phyloP scores from a whole-genome alignment of 148 eudicot genomes.

The Amaranthus palmeri region DNA sequence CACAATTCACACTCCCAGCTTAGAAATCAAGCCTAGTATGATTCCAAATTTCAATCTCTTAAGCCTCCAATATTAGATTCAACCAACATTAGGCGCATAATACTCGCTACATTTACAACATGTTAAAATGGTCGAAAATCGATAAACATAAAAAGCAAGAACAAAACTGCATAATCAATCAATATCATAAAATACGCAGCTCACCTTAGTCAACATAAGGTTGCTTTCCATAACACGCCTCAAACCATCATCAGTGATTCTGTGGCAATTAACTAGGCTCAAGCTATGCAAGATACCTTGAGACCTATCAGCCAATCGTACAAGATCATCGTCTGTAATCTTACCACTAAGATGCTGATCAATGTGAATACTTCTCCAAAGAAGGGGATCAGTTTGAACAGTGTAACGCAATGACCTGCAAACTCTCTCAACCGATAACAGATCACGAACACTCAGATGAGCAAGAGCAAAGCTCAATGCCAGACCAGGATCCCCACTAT shows the following conservation, averaged over 20 bases:
- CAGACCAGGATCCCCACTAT: conserved; percentile 40
- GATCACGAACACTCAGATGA: conserved; percentile 59
- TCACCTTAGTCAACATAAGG: conserved; percentile 64
- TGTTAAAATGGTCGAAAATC: neutral
- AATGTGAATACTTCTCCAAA: conserved; percentile 67
- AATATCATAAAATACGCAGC: conserved; percentile 10
- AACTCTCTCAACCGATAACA: conserved; percentile 63
- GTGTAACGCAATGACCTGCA: conserved; percentile 54
- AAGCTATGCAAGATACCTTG: conserved; percentile 67
- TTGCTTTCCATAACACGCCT: conserved; percentile 51
- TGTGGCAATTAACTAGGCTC: conserved; percentile 65
- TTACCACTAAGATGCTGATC: conserved; percentile 51
- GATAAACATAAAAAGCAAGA: neutral
- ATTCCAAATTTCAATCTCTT: too few species aligned
- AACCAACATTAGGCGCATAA: too few species aligned
- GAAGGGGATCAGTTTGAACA: conserved; percentile 57
- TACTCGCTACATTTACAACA: too few species aligned
- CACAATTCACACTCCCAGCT: neutral
- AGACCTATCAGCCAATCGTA: conserved; percentile 58
- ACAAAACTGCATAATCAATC: neutral
- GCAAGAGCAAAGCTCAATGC: conserved; percentile 64
- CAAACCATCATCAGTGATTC: conserved; percentile 67
- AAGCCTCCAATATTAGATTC: too few species aligned
- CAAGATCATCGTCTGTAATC: conserved; percentile 61
- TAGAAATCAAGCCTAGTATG: too few species aligned